Conservation (phyloP, 345 rosid species). For the Sonneratia caseolaris region DNA sequence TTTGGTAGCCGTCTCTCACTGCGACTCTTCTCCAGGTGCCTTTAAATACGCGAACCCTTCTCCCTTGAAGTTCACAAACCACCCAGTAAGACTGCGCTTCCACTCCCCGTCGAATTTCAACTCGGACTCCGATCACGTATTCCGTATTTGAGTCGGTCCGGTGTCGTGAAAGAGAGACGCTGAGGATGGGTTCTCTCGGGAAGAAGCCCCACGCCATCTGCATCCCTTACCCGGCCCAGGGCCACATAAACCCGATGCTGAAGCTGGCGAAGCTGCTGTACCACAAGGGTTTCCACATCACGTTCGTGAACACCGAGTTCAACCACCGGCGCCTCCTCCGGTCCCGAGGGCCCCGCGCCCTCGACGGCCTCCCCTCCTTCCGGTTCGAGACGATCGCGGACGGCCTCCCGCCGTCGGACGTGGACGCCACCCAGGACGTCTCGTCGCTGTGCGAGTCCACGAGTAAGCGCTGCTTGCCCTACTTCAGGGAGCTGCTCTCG, state of each 20-base stretch:
- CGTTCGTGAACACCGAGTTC: slow-evolving; percentile 44
- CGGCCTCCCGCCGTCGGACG: slow-evolving; percentile 4
- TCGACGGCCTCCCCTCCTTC: slow-evolving; percentile 30
- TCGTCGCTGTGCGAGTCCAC: slow-evolving; percentile 32
- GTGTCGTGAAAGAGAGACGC: not conserved
- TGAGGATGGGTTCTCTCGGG: not conserved
- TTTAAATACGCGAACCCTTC: not conserved
- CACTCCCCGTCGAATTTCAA: not conserved
- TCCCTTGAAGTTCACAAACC: not conserved
- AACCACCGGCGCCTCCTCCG: slow-evolving; percentile 33
- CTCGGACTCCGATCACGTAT: not conserved
- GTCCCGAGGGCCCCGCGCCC: slow-evolving; percentile 23
- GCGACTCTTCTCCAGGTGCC: not conserved
- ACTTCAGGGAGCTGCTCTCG: slow-evolving; percentile 23
- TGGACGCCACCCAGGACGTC: slow-evolving; percentile 33
- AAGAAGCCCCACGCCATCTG: slow-evolving; percentile 40
- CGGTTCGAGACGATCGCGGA: slow-evolving; percentile 18
- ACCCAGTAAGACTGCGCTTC: not conserved
- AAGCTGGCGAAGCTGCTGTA: slow-evolving; percentile 43
- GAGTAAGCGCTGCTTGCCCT: slow-evolving; percentile 15
- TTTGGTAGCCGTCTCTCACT: not conserved
- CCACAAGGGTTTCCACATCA: slow-evolving; percentile 31
- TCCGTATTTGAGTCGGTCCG: not conserved
- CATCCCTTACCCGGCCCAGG: slow-evolving; percentile 44
- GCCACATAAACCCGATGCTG: slow-evolving; percentile 45